Conservation (phyloP, 2,329 filamentous ascomycete genomes). For the Paradendryphiella salina region DNA sequence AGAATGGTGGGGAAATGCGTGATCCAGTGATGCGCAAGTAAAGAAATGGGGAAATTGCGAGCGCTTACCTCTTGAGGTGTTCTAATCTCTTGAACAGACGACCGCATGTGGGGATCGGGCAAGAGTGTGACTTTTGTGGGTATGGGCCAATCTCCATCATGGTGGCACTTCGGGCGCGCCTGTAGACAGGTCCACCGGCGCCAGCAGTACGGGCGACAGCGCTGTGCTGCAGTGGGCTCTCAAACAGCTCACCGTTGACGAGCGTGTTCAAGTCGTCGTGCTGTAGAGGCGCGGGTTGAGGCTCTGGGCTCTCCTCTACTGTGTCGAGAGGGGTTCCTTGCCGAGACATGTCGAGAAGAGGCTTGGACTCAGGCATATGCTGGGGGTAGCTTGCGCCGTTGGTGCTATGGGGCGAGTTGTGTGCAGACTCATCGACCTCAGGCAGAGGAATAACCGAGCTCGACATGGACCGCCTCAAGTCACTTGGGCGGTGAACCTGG, state of each 20-base stretch:
- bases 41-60: slow-evolving; percentile 38
- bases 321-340: slow-evolving; percentile 88
- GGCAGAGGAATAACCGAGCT: slow-evolving; percentile 79
- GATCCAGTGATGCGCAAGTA: slow-evolving; percentile 14
- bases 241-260: slow-evolving; percentile 45
- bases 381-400: slow-evolving; percentile 61
- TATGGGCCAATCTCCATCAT: slow-evolving; percentile 97
- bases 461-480: slow-evolving; percentile 88
- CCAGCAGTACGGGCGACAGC: slow-evolving; percentile 62
- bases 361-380: slow-evolving; percentile 73
- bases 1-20: slow-evolving; percentile 16
- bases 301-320: slow-evolving; percentile 77
- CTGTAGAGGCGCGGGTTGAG: slow-evolving; percentile 70
- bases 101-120: slow-evolving; percentile 97
- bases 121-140: slow-evolving; percentile 96
- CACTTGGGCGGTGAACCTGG: slow-evolving; percentile 77
- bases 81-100: slow-evolving; percentile 98
- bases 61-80: slow-evolving; percentile 93
- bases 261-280: slow-evolving; percentile 66
- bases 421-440: slow-evolving; percentile 75
- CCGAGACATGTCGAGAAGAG: slow-evolving; percentile 75
- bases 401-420: slow-evolving; percentile 77
- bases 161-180: slow-evolving; percentile 89
- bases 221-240: slow-evolving; percentile 58
- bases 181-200: slow-evolving; percentile 73